phyloP scores from a whole-genome alignment of 2,329 filamentous ascomycete genomes.

The Neopestalotiopsis sp. region DNA sequence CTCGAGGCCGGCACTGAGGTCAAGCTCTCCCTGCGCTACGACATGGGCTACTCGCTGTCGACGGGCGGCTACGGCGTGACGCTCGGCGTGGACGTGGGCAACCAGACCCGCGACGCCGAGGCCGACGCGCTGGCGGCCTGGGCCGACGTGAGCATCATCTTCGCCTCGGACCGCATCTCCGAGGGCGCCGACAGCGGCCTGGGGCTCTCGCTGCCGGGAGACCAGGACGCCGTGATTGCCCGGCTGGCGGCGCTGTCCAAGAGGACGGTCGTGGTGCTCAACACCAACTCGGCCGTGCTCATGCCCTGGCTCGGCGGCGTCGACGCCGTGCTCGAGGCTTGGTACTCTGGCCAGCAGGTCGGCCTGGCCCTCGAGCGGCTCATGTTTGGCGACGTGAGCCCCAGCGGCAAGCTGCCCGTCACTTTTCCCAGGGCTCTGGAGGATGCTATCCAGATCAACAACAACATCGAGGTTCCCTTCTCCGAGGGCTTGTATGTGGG shows the following conservation, averaged over 20 bases:
- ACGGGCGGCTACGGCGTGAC: slow-evolving; percentile 24
- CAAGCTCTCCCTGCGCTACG: slow-evolving; percentile 23
- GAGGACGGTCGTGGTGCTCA: slow-evolving; percentile 20
- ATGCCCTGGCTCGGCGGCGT: slow-evolving; percentile 17
- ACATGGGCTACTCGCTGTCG: slow-evolving; percentile 13
- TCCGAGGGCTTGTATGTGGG: slow-evolving; percentile 14
- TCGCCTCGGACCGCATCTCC: slow-evolving; percentile 25
- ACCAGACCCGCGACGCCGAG: slow-evolving; percentile 18
- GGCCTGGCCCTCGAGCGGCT: slow-evolving; percentile 23
- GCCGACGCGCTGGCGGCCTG: slow-evolving; percentile 24
- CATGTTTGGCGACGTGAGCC: slow-evolving; percentile 21
- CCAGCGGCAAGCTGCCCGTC: slow-evolving; percentile 23
- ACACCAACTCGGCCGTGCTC: slow-evolving; percentile 21
- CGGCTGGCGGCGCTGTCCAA: not conserved
- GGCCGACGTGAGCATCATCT: slow-evolving; percentile 26
- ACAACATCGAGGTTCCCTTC: not conserved
- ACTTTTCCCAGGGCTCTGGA: slow-evolving; percentile 19
- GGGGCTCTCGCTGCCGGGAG: slow-evolving; percentile 20
- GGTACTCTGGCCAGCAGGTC: slow-evolving; percentile 21
- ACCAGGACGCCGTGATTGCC: slow-evolving; percentile 19
- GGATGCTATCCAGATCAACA: slow-evolving; percentile 17
- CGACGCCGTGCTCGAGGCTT: slow-evolving; percentile 18
- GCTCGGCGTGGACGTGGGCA: slow-evolving; percentile 20
- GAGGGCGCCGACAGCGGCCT: slow-evolving; percentile 26
- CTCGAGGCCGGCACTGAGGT: slow-evolving; percentile 22